Evolutionary conservation across 768 basidiomycete genomes (phyloP), one percentile per base, ranked within the genome.

Genomic region (Lactarius deliciosus): DNA sequence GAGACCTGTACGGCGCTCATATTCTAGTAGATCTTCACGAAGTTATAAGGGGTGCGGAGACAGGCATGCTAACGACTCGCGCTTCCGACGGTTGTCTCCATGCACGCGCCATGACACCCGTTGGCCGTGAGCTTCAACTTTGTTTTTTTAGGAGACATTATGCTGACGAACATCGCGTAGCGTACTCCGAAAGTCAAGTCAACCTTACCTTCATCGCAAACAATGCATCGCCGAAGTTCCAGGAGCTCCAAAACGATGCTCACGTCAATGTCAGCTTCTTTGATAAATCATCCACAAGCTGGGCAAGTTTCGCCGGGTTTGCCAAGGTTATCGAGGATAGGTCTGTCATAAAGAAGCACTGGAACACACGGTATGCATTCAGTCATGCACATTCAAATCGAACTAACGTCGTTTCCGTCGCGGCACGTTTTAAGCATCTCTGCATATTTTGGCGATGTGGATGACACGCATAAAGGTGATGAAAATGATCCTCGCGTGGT

Each of bases 361-460:
- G 86, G 86, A 74, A 59, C 60, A 20, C 85, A 78, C n/a, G 70
- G 78, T 68, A 74, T 76, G 87, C 85, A 28, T 62, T 81, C 75
- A 30, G 13, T 20, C 55, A n/a, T 56, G 28, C 32, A 18, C n/a
- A 20, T 16, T 28, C 3, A 18, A 4, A 10, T 6, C 6, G 50
- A 11, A 15, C 34, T 30, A 28, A 57, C 55, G 7, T 28, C 18
- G 28, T 53, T 30, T 16, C 6, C 20, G 34, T 25, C 13, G 38
- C 43, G 16, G 16, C 41, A 7, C 41, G 50, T 25, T 38, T 5
- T 57, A 91, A 34, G 89, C 3, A 80, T 85, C 38, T 75, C 82
- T 10, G 89, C 88, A 0, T 97, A 92, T 82, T 96, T 96, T 71
- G 92, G 91, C 43, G 89, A 96, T 73, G 80, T 95, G 63, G 87